A percentile compares a stretch with the other conserved stretches of the same genome.
Conservation (phyloP, 108 stramenopile species). For the Pseudonitzschia multiseries region DNA sequence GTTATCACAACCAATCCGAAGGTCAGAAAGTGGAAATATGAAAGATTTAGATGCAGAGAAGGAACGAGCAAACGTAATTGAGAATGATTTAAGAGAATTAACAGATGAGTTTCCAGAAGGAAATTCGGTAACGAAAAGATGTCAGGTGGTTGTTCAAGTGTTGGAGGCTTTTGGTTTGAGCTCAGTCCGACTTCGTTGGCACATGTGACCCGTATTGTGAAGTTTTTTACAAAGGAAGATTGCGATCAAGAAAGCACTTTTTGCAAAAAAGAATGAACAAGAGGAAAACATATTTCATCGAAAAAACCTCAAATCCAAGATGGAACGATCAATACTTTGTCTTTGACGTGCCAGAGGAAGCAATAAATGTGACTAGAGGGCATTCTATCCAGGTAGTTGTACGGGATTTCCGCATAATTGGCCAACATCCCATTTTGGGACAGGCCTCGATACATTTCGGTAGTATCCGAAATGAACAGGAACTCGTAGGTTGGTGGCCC, state of each 20-base stretch:
- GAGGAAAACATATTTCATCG: conserved; percentile 76
- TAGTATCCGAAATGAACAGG: conserved; percentile 67
- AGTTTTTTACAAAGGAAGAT: conserved; percentile 54
- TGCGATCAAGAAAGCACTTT: conserved; percentile 34
- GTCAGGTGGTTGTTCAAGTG: conserved; percentile 83
- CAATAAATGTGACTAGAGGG: conserved; percentile 59
- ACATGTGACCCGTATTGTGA: conserved; percentile 82
- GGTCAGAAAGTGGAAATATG: not conserved
- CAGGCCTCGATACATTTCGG: conserved; percentile 72
- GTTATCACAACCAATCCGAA: not conserved
- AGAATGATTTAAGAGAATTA: conserved; percentile 27
- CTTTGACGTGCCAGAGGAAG: conserved; percentile 77
- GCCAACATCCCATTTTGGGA: conserved; percentile 58
- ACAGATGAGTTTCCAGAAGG: conserved; percentile 53
- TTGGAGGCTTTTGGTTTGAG: conserved; percentile 78
- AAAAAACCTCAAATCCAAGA: conserved; percentile 70
- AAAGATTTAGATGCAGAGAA: not conserved
- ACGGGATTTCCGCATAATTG: conserved; percentile 52
- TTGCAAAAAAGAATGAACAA: conserved; percentile 44
- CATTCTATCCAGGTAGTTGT: conserved; percentile 57
- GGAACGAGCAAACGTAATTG: conserved; percentile 16
- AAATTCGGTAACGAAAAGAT: conserved; percentile 43
- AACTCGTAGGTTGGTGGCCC: conserved; percentile 87
- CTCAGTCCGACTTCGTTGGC: conserved; percentile 53
- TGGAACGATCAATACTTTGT: conserved; percentile 86